Evolutionary conservation across 2,329 filamentous ascomycete species (phyloP).

Genomic region (Aspergillus ibericus): DNA sequence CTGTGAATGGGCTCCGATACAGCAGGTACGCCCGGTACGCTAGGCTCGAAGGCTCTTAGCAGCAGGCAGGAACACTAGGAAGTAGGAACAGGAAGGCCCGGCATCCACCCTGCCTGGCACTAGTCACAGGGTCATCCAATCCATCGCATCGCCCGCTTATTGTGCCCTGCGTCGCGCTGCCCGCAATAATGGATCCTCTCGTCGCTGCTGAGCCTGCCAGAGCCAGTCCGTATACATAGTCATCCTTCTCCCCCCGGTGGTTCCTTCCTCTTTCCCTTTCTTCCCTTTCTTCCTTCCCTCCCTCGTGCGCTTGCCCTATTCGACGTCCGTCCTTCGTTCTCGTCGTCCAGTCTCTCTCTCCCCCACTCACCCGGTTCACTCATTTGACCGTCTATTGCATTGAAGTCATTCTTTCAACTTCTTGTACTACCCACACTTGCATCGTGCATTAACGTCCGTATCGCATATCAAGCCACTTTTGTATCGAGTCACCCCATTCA

Average conservation of each 20-base stretch:
- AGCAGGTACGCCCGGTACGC: conserved; percentile 1
- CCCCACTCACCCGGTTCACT: conserved; percentile 8
- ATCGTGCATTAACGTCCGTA: not conserved
- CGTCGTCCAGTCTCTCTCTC: not conserved
- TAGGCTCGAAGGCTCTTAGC: not conserved
- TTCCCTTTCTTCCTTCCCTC: conserved; percentile 11
- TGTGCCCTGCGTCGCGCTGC: not conserved
- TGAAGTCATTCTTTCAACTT: not conserved
- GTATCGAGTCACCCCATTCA: conserved; percentile 8
- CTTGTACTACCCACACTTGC: not conserved
- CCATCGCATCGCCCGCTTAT: not conserved
- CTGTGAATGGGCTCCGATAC: not conserved
- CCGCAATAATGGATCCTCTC: not conserved
- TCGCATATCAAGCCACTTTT: conserved; percentile 4
- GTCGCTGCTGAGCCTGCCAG: too few relatives aligned
- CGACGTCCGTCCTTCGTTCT: conserved; percentile 12
- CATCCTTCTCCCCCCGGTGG: conserved; percentile 1
- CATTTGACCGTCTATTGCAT: conserved; percentile 2
- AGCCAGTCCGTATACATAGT: not conserved
- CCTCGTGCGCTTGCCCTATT: conserved; percentile 13
- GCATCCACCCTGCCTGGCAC: not conserved
- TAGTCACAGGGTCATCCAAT: not conserved
- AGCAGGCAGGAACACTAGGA: not conserved
- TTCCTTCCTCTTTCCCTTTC: conserved; percentile 11
- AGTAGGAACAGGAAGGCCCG: not conserved